These are phyloP conservation scores for Leptographium radiaticola DNA, from an alignment of 2,329 filamentous ascomycete genomes.

Conservation along the genomic window DNA sequence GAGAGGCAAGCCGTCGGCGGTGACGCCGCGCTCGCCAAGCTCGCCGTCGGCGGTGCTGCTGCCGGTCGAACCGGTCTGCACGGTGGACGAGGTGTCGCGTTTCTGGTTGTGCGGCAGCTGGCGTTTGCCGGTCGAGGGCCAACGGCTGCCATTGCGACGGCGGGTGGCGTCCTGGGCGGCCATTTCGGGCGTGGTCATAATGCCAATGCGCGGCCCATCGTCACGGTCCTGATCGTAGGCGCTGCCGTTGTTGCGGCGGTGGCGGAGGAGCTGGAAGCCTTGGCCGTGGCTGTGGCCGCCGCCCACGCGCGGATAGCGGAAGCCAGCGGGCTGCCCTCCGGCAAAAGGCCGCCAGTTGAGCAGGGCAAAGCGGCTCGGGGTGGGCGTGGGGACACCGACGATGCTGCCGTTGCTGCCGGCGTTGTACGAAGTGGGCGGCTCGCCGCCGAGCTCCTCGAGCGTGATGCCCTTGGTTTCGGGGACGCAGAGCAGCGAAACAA, in stretches of 20 bases:
- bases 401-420: slow-evolving; percentile 37
- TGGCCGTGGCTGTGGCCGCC: slow-evolving; percentile 17
- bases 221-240: slow-evolving; percentile 35
- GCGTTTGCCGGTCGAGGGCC: not conserved
- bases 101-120: not conserved
- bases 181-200: slow-evolving; percentile 30
- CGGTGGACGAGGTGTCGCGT: not conserved
- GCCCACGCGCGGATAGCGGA: slow-evolving; percentile 27
- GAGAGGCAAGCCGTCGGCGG: not conserved
- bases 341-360: slow-evolving; percentile 31
- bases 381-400: slow-evolving; percentile 18
- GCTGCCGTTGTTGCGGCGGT: slow-evolving; percentile 34
- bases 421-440: slow-evolving; percentile 47
- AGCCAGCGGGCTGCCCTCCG: slow-evolving; percentile 39
- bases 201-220: slow-evolving; percentile 23
- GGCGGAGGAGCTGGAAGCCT: slow-evolving; percentile 13
- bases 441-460: slow-evolving; percentile 56
- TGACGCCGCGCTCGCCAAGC: slow-evolving; percentile 10
- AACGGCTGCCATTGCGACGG: not conserved
- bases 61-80: not conserved
- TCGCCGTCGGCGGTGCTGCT: slow-evolving; percentile 5
- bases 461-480: slow-evolving; percentile 66
- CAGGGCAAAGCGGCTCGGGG: not conserved
- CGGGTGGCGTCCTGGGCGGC: slow-evolving; percentile 14
- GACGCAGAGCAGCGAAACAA: slow-evolving; percentile 53